These are phyloP conservation scores for Skeletonema costatum DNA, from an alignment of 108 stramenopile genomes.

Conservation along the genomic window DNA sequence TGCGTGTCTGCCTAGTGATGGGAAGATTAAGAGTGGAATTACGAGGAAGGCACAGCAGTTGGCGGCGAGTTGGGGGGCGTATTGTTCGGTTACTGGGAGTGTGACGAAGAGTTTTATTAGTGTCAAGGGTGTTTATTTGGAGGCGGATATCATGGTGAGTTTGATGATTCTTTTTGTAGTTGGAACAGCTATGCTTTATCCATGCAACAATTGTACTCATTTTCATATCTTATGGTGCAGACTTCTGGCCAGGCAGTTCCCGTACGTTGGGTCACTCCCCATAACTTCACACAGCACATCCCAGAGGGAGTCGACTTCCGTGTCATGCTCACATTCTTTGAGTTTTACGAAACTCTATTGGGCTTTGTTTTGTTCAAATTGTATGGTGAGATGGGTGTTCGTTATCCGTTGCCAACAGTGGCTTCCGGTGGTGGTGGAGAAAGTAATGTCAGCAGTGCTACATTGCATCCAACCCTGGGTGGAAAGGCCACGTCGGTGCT, in stretches of 20 bases:
- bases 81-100: conserved; percentile 79
- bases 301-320: conserved; percentile 96
- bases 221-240: background rate
- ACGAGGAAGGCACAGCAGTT: conserved; percentile 84
- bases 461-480: conserved; percentile 46
- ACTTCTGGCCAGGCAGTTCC: conserved; percentile 39
- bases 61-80: conserved; percentile 93
- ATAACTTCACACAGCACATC: conserved; percentile 93
- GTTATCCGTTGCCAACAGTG: conserved; percentile 79
- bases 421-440: conserved; percentile 17
- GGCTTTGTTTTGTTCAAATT: conserved; percentile 97
- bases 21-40: conserved; percentile 74
- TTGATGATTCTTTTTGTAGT: conserved; percentile 31
- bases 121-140: conserved; percentile 98
- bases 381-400: conserved; percentile 86
- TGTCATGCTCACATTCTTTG: conserved; percentile 98
- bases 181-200: background rate
- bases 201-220: background rate
- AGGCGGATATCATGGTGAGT: conserved; percentile 77
- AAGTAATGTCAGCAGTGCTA: conserved; percentile 20
- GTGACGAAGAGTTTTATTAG: conserved; percentile 97
- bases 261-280: conserved; percentile 95
- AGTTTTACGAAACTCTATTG: conserved; percentile 96
- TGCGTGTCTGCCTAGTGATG: conserved; percentile 87
- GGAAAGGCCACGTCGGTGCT: conserved; percentile 75